Percentiles rank a stretch among this genome's conserved stretches.
Conservation (phyloP, 257 asterid species). For the Rauvolfia tetraphylla region DNA sequence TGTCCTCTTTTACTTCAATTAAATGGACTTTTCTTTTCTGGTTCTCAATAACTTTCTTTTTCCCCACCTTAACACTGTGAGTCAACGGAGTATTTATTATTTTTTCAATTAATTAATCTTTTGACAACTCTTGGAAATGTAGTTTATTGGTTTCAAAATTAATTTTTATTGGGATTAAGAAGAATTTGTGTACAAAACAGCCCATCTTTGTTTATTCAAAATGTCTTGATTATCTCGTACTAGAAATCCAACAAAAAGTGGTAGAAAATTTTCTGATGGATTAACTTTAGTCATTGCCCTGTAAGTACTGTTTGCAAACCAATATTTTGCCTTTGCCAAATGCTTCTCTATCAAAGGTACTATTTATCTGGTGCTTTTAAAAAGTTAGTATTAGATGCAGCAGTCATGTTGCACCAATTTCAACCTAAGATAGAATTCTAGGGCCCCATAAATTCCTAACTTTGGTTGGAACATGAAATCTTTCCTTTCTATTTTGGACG, state of each 20-base stretch:
- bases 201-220: not conserved
- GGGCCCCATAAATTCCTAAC: not conserved
- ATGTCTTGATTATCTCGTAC: not conserved
- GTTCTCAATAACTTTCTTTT: too few relatives aligned
- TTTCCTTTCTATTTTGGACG: not conserved
- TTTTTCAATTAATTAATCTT: not conserved
- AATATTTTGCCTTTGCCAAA: not conserved
- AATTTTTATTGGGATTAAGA: not conserved
- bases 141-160: not conserved
- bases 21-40: constrained; percentile 17
- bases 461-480: not conserved
- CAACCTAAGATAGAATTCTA: not conserved
- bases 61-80: too few relatives aligned
- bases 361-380: not conserved
- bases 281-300: not conserved
- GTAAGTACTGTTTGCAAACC: not conserved
- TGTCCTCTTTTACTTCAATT: constrained; percentile 40
- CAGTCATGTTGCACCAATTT: not conserved
- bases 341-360: not conserved
- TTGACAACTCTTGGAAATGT: too few relatives aligned
- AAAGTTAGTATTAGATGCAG: not conserved
- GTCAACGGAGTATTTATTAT: too few relatives aligned
- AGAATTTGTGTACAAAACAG: not conserved
- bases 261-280: not conserved
- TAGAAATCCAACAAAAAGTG: not conserved